phyloP scores from a whole-genome alignment of 2,329 filamentous ascomycete species.

The Septoria linicola region DNA sequence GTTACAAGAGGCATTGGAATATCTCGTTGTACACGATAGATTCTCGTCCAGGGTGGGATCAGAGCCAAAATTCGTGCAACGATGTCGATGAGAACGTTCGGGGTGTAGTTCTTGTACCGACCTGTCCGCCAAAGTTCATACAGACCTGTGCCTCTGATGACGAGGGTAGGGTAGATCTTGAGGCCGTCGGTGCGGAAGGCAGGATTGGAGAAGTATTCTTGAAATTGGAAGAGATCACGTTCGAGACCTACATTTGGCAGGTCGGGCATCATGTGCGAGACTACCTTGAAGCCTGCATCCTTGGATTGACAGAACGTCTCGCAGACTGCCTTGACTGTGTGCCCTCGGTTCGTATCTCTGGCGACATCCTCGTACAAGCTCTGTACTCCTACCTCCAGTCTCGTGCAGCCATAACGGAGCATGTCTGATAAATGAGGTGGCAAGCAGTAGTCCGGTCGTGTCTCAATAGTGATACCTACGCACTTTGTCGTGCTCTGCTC shows the following conservation, averaged over 20 bases:
- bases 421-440: constrained; percentile 94
- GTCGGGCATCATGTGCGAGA: constrained; percentile 99
- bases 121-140: constrained; percentile 98
- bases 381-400: constrained; percentile 92
- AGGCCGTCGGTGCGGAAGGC: constrained; percentile 93
- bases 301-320: constrained; percentile 98
- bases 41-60: constrained; percentile 95
- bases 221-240: constrained; percentile 92
- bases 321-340: constrained; percentile 91
- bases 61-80: constrained; percentile 94
- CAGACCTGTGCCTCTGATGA: constrained; percentile 91
- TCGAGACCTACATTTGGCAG: constrained; percentile 98
- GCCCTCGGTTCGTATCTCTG: constrained; percentile 94
- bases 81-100: constrained; percentile 91
- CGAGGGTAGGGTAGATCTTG: constrained; percentile 96
- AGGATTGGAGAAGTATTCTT: constrained; percentile 96
- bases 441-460: constrained; percentile 91
- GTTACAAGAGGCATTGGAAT: constrained; percentile 99
- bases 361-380: constrained; percentile 97
- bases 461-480: constrained; percentile 98
- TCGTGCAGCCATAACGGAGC: constrained; percentile 95
- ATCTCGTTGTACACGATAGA: constrained; percentile 96
- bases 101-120: constrained; percentile 97
- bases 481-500: constrained; percentile 98
- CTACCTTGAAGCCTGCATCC: constrained; percentile 97